Base-by-base conservation (phyloP, 2,329 filamentous ascomycete species). In the Ophiostoma angusticollis region DNA sequence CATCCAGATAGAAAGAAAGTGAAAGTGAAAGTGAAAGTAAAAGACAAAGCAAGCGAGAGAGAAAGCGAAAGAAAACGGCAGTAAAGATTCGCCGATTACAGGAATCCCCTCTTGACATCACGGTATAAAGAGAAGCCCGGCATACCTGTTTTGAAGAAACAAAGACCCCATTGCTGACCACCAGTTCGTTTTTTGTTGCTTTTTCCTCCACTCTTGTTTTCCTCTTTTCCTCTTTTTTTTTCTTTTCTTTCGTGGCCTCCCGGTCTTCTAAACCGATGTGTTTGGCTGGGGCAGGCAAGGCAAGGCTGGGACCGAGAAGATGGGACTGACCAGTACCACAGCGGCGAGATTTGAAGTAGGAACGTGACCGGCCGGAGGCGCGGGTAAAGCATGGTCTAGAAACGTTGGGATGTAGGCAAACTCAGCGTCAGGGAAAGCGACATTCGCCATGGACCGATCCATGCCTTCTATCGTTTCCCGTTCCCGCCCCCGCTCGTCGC, bases 401-500 rank as follows among this genome's bases (percentile, higher is more conserved):
- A n/a, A n/a, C n/a, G n/a, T n/a, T 28, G 25, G 11, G 25, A 6
- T n/a, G 6, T 13, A 13, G 25, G 11, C 6, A 13, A 28, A 13
- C 11, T 9, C 25, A 28, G n/a, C 12, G 25, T 5, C 11, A 13
- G n/a, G 25, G n/a, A 28, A 28, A 6, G 12, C 5, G 25, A 13
- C 11, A 5, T 13, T 28, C n/a, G n/a, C n/a, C n/a, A n/a, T n/a
- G n/a, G n/a, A n/a, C n/a, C n/a, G n/a, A n/a, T n/a, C n/a, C n/a
- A n/a, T n/a, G n/a, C n/a, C n/a, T 9, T 16, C 9, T 16, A 14
- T 16, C 5, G 42, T 40, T 58, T 61, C 57, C 60, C 56, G 51
- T 54, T 55, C 51, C 57, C 62, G 41, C 52, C 49, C 37, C 55
- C 61, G 43, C 53, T 36, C 3, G 31, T 45, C 47, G 59, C 59